phyloP scores from a whole-genome alignment of 768 basidiomycete species.

The Neoboletus magnificus region DNA sequence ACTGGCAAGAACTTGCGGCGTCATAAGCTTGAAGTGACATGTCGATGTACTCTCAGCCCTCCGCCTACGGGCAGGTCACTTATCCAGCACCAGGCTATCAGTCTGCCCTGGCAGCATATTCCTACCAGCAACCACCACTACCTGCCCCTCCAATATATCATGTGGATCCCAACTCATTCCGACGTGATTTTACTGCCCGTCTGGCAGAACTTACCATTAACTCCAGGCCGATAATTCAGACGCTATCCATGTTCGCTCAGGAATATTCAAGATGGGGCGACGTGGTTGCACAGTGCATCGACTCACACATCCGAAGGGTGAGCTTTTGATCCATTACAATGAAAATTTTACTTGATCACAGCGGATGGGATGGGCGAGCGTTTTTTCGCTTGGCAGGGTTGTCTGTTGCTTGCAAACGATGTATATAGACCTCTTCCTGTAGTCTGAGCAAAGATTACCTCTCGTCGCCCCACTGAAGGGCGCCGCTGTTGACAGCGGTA shows the following conservation, averaged over 20 bases:
- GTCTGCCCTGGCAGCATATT: slow-evolving; percentile 41
- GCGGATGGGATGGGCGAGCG: slow-evolving; percentile 28
- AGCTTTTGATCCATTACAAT: slow-evolving; percentile 42
- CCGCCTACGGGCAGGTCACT: slow-evolving; percentile 53
- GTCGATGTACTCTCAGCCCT: slow-evolving; percentile 63
- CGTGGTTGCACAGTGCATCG: slow-evolving; percentile 77
- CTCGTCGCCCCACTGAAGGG: slow-evolving; percentile 31
- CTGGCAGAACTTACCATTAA: slow-evolving; percentile 87
- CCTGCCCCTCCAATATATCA: slow-evolving; percentile 41
- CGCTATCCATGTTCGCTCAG: slow-evolving; percentile 88
- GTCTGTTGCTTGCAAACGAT: slow-evolving; percentile 36
- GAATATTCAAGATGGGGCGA: slow-evolving; percentile 76
- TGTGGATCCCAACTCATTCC: slow-evolving; percentile 68
- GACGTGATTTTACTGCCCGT: slow-evolving; percentile 71
- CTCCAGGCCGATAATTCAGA: slow-evolving; percentile 92
- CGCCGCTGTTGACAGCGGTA: slow-evolving; percentile 33
- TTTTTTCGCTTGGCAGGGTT: slow-evolving; percentile 20
- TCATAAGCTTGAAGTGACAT: slow-evolving; percentile 45
- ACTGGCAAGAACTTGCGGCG: slow-evolving; percentile 29
- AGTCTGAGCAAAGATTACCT: slow-evolving; percentile 42
- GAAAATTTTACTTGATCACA: slow-evolving; percentile 24
- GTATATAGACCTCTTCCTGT: slow-evolving; percentile 44
- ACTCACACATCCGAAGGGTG: slow-evolving; percentile 85
- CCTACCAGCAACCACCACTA: slow-evolving; percentile 47
- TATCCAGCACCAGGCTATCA: slow-evolving; percentile 50